A percentile compares a stretch with the other conserved stretches of the same genome.
These are phyloP conservation scores for Cyclaneusma minus DNA, from an alignment of 2,329 filamentous ascomycete genomes.

Conservation along the genomic window DNA sequence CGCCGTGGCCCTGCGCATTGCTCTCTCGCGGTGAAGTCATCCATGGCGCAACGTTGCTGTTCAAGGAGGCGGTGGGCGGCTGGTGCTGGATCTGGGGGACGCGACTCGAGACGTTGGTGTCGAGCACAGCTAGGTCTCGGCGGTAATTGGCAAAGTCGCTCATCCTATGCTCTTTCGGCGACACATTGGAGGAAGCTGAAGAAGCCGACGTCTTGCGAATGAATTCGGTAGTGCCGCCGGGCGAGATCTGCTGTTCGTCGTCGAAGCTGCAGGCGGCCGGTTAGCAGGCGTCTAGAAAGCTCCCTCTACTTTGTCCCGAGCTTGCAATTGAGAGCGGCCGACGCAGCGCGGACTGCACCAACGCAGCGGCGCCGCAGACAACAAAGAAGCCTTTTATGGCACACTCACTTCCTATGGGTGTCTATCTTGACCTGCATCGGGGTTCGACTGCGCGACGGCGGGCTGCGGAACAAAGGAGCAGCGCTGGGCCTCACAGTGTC, in stretches of 20 bases:
- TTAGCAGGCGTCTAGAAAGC: slow-evolving; percentile 15
- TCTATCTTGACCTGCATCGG: slow-evolving; percentile 39
- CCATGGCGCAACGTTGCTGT: slow-evolving; percentile 35
- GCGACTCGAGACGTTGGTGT: slow-evolving; percentile 38
- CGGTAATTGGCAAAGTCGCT: slow-evolving; percentile 52
- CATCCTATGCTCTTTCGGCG: slow-evolving; percentile 18
- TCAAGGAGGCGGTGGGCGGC: slow-evolving; percentile 35
- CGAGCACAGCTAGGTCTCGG: slow-evolving; percentile 54
- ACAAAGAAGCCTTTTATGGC: slow-evolving; percentile 5
- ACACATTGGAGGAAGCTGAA: slow-evolving; percentile 17
- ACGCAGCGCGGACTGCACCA: too few species aligned
- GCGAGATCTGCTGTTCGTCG: slow-evolving; percentile 17
- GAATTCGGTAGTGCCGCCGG: too few species aligned
- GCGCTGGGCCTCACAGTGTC: slow-evolving; percentile 43
- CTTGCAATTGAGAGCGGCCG: too few species aligned
- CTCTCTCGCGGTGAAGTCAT: slow-evolving; percentile 24
- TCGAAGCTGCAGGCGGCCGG: slow-evolving; percentile 18
- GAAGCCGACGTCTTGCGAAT: slow-evolving; percentile 11
- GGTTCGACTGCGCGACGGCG: slow-evolving; percentile 15
- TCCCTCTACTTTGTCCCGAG: too few species aligned
- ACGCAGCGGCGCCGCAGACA: slow-evolving; percentile 3
- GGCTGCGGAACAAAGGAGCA: slow-evolving; percentile 15
- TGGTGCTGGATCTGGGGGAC: slow-evolving; percentile 44
- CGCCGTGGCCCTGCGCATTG: slow-evolving; percentile 14
- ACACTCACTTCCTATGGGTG: slow-evolving; percentile 25